Base-by-base conservation (phyloP, 2,329 filamentous ascomycete species). In the Cladosporium sp. region DNA sequence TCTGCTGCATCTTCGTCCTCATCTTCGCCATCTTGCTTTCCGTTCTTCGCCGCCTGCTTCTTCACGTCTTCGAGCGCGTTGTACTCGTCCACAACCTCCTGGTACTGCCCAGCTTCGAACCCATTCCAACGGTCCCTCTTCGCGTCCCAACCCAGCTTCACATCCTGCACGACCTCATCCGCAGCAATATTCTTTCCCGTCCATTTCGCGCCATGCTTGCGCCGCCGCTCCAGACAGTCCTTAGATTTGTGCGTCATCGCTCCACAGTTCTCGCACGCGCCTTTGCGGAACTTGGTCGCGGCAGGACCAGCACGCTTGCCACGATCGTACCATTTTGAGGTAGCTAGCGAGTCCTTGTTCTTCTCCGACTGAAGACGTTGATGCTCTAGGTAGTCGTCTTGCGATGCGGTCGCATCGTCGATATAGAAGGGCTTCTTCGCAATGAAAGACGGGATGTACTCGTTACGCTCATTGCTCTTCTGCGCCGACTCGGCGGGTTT, bases 61-160 rank as follows among this genome's bases (percentile, higher is more conserved):
- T 79, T 84, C 57, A 96, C 74, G 59, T 86, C 82, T 67, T 96
- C 92, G 69, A 96, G 75, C 66, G 92, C 82, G 57, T 93, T 85
- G 70, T 87, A 95, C 62, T 95, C 89, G 46, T 95, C 84, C 38
- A 97, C 84, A n/a, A 97, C 88, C 56, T 82, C 78, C 55, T 82
- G 79, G 68, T 95, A 97, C 69, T 97, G 88, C 59, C 81, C 83
- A 1, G 90, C 77, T 68, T 97, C 91, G 70, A 95, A 98, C n/a
- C 92, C 92, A 67, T 96, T 96, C 92, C 93, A 98, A 41, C 92
- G 83, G 74, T 98, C 93, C 61, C 93, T 81, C 75, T 98, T 98
- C 18, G 93, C 93, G 70, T 98, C 95, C 89, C 92, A 98, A 3
- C 91, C 89, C 44, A 97, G 74, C 43, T 87, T 83, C 13, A 97